Evolutionary conservation across 441 rosid species (phyloP).

Genomic region (Eutrema salsugineum): DNA sequence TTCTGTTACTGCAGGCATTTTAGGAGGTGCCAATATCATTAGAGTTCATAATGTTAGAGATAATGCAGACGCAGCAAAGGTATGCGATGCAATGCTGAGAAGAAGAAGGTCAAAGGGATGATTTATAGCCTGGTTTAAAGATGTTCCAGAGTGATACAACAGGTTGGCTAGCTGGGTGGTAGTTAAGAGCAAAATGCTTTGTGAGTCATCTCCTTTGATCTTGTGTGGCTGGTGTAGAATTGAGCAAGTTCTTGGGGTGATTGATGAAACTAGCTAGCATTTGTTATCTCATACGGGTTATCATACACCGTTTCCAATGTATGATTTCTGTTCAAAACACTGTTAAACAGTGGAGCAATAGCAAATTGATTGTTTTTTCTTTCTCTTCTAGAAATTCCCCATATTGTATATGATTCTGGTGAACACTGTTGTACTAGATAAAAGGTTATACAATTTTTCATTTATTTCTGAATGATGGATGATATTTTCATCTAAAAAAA

Average conservation of each 20-base stretch:
- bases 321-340: neutral
- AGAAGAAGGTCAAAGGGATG: conserved; percentile 24
- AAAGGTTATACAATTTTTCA: neutral
- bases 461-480: neutral
- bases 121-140: neutral
- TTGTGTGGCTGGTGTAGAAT: neutral
- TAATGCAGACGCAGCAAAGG: conserved; percentile 72
- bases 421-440: neutral
- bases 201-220: neutral
- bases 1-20: conserved; percentile 57
- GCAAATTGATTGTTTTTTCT: neutral
- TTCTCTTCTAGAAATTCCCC: neutral
- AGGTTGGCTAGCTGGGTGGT: neutral
- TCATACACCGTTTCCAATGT: neutral
- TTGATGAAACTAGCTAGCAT: neutral
- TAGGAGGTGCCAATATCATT: conserved; percentile 84
- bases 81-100: conserved; percentile 76
- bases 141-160: neutral
- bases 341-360: neutral
- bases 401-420: neutral
- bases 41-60: conserved; percentile 84
- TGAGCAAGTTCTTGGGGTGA: neutral
- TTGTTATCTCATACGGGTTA: neutral
- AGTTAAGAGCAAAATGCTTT: neutral
- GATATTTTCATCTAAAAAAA: no score